phyloP scores from a whole-genome alignment of 225 moss, liverwort and hornwort species.

The Physcomitrium patens region DNA sequence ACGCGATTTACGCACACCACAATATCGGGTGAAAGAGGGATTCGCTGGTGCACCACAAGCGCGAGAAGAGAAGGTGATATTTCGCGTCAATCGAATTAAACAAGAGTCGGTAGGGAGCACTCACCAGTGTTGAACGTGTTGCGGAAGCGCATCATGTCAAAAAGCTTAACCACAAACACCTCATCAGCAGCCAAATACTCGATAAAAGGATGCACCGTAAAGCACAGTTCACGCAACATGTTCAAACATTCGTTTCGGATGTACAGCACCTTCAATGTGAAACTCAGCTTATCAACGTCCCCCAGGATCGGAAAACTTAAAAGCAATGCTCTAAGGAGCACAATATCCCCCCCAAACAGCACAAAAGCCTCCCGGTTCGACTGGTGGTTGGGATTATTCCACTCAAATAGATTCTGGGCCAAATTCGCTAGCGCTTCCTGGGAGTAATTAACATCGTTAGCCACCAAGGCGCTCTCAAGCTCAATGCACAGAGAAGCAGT shows the following conservation, averaged over 20 bases:
- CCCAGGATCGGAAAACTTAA: constrained; percentile 51
- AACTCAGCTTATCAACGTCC: constrained; percentile 38
- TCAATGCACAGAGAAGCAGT: constrained; percentile 61
- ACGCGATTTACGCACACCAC: neutral
- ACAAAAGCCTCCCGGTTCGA: constrained; percentile 62
- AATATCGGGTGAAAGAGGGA: neutral
- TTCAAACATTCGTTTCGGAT: constrained; percentile 64
- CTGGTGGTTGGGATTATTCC: constrained; percentile 41
- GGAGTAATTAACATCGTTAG: constrained; percentile 46
- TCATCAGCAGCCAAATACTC: constrained; percentile 62
- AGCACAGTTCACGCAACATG: constrained; percentile 65
- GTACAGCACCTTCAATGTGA: constrained; percentile 49
- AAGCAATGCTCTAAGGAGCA: constrained; percentile 57
- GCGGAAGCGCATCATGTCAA: constrained; percentile 61
- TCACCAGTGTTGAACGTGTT: constrained; percentile 61
- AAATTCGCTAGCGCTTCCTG: constrained; percentile 47
- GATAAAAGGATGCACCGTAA: constrained; percentile 57
- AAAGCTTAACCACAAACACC: constrained; percentile 61
- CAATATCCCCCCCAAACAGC: constrained; percentile 56
- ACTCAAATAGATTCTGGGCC: constrained; percentile 50
- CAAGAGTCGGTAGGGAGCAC: constrained; percentile 15
- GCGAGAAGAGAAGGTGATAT: too few relatives aligned
- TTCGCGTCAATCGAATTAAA: too few relatives aligned
- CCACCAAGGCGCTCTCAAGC: constrained; percentile 57
- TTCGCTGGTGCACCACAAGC: neutral